These are phyloP conservation scores for Angomonas ambiguus DNA, from an alignment of 208 protist genomes.

Conservation along the genomic window DNA sequence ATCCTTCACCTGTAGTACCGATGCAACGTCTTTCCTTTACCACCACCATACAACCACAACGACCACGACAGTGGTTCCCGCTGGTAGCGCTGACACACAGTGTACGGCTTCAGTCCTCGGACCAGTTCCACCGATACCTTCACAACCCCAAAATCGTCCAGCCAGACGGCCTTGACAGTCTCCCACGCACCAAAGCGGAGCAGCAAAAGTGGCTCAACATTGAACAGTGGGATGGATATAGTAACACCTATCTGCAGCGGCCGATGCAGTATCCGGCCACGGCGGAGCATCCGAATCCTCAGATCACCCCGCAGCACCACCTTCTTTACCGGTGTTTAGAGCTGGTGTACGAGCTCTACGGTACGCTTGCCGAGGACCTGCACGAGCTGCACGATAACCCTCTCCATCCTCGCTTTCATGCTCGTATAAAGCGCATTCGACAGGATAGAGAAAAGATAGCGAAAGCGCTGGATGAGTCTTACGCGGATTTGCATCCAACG, in stretches of 20 bases:
- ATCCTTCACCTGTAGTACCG: background rate
- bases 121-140: conserved; percentile 84
- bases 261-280: conserved; percentile 85
- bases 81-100: too few relatives aligned
- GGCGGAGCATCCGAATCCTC: conserved; percentile 58
- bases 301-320: conserved; percentile 47
- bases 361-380: conserved; percentile 64
- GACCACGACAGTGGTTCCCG: too few relatives aligned
- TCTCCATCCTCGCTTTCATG: conserved; percentile 76
- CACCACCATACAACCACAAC: too few relatives aligned
- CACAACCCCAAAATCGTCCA: conserved; percentile 83
- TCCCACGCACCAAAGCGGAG: conserved; percentile 70
- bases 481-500: conserved; percentile 74
- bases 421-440: conserved; percentile 42
- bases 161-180: conserved; percentile 68
- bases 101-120: conserved; percentile 38
- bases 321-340: conserved; percentile 58
- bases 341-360: conserved; percentile 73
- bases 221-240: conserved; percentile 88
- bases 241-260: conserved; percentile 66
- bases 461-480: conserved; percentile 55
- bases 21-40: background rate
- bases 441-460: conserved; percentile 68
- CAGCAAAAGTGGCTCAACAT: conserved; percentile 88
- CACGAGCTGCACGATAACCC: conserved; percentile 77